phyloP scores from a whole-genome alignment of 2,329 filamentous ascomycete species.

The Xylariaceae sp. region DNA sequence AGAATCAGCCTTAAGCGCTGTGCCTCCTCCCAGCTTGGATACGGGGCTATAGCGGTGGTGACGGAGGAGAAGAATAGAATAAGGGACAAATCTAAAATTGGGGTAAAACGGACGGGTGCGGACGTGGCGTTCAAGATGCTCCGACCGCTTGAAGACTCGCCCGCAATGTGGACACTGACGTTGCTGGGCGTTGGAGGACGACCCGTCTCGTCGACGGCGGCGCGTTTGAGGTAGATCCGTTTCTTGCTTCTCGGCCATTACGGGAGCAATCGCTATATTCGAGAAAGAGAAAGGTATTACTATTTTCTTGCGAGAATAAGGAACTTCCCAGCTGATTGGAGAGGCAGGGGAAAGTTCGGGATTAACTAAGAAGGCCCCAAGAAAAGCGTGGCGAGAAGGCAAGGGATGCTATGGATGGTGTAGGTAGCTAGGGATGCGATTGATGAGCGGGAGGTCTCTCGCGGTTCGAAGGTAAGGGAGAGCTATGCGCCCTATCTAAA shows the following conservation, averaged over 20 bases:
- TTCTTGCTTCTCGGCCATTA: conserved; percentile 31
- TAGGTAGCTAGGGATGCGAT: conserved; percentile 9
- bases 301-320: conserved; percentile 17
- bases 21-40: conserved; percentile 12
- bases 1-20: conserved; percentile 12
- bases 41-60: conserved; percentile 18
- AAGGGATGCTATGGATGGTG: conserved; percentile 8
- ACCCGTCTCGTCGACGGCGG: conserved; percentile 32
- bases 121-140: conserved; percentile 45
- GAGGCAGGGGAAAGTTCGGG: conserved; percentile 19
- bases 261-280: conserved; percentile 7
- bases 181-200: conserved; percentile 29
- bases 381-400: conserved; percentile 19
- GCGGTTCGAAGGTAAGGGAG: conserved; percentile 18
- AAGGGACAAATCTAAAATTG: conserved; percentile 24
- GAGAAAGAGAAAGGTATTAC: conserved; percentile 19
- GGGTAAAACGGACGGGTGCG: conserved; percentile 42
- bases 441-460: conserved; percentile 12
- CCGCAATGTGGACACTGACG: conserved; percentile 40
- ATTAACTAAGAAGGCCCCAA: conserved; percentile 16
- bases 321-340: conserved; percentile 16
- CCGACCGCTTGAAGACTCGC: conserved; percentile 43
- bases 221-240: conserved; percentile 31
- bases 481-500: conserved; percentile 17
- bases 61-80: conserved; percentile 12